Conservation (phyloP, 2,329 filamentous ascomycete genomes). For the Ophiostoma tasmaniense region DNA sequence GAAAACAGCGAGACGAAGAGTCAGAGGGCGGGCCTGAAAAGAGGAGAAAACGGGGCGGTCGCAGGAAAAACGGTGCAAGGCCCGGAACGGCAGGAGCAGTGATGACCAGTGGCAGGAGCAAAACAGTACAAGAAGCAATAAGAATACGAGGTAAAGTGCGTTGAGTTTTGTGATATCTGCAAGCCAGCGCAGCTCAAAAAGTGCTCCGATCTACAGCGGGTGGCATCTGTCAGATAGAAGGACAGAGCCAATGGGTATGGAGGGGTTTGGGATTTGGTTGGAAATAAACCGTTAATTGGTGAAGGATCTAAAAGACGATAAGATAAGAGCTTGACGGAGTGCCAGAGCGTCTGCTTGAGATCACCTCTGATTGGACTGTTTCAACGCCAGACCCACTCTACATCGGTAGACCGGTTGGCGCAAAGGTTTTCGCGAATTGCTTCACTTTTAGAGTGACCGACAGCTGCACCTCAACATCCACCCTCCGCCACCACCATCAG, state of each 20-base stretch:
- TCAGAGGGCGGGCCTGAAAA: constrained; percentile 2
- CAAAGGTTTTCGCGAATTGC: constrained; percentile 17
- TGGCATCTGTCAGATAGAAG: not conserved
- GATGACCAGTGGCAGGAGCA: not conserved
- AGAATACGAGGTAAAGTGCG: not conserved
- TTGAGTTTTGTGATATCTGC: not conserved
- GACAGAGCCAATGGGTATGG: not conserved
- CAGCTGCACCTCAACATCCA: not conserved
- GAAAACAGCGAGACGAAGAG: not conserved
- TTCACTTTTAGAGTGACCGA: constrained; percentile 9
- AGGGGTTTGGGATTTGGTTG: not conserved
- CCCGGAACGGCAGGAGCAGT: not conserved
- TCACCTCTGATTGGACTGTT: constrained; percentile 7
- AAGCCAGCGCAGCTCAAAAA: not conserved
- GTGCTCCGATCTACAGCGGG: not conserved
- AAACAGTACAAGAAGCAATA: not conserved
- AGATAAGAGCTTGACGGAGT: constrained; percentile 13
- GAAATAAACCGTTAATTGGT: not conserved
- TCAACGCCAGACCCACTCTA: not conserved
- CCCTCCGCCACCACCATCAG: constrained; percentile 1
- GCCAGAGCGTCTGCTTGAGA: not conserved
- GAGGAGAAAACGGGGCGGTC: not conserved
- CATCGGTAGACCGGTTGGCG: constrained; percentile 2
- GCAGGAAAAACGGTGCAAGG: not conserved
- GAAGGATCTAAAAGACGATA: not conserved